Evolutionary conservation across 805 yeast genomes (phyloP), one percentile per base, ranked within the genome.

Genomic region (Yamadazyma akitaensis): DNA sequence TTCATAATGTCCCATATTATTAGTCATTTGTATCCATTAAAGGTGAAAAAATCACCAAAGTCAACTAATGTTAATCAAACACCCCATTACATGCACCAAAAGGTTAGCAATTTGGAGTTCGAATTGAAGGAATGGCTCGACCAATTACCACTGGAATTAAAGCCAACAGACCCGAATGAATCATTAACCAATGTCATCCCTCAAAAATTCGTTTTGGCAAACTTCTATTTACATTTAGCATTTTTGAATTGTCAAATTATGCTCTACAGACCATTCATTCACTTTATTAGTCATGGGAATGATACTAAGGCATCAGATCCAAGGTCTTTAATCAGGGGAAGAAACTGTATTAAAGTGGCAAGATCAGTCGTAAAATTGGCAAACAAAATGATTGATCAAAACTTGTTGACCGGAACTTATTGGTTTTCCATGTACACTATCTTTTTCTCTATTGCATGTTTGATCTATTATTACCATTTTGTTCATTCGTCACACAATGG

Each of bases 391-490:
- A 82, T 85, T 51, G 76, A 79, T 53, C 80, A 82, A 51, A 75
- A 83, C 48, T 73, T 88, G 63, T 68, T 90, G 34, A 80, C 83
- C 53, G 96, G 96, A 0, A 86, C 94, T 2, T 91, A 90, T 60
- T 89, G 96, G 96, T 90, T 88, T 60, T 82, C 94, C 6, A 85
- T 87, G 59, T 90, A 90, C 62, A 88, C 96, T 0, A 84, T 90
- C 5, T 90, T 89, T 62, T 88, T 88, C 65, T 83, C 95, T 2
- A 89, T 89, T 49, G 95, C 96, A 0, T 86, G 96, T 58, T 71
- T 89, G 55, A 85, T 88, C 14, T 88, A 84, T 58, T 88, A 89
- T 60, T 85, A 80, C 47, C 92, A 87, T 62, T 71, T 67, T 60
- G 75, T 75, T 10, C 64, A 63, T 44, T 53, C 56, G 40, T 51